These are phyloP conservation scores for Hymenoscyphus repandus DNA, from an alignment of 2,329 filamentous ascomycete genomes.

Conservation along the genomic window DNA sequence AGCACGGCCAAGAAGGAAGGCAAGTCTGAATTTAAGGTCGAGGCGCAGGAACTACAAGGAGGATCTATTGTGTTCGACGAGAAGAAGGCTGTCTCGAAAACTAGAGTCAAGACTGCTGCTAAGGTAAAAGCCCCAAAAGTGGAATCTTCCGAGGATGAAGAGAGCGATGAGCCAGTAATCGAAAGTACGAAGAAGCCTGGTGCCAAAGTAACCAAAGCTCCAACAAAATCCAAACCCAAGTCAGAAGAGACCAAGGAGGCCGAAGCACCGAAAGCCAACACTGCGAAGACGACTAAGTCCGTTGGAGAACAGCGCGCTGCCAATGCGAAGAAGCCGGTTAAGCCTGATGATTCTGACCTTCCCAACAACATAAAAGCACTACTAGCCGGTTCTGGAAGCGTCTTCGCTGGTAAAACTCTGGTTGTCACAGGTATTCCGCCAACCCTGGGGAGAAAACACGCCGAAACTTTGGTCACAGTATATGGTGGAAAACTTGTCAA, in stretches of 20 bases:
- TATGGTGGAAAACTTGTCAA: conserved; percentile 23
- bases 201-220: neutral
- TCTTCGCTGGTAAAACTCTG: conserved; percentile 11
- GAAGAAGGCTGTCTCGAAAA: neutral
- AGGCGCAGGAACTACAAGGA: conserved; percentile 12
- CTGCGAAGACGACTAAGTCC: conserved; percentile 20
- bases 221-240: conserved; percentile 6
- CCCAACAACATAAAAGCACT: conserved; percentile 17
- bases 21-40: neutral
- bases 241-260: conserved; percentile 1
- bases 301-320: conserved; percentile 19
- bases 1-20: conserved; percentile 4
- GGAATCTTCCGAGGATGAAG: neutral
- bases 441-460: conserved; percentile 18
- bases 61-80: conserved; percentile 12
- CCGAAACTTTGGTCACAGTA: conserved; percentile 15
- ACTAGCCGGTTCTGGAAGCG: conserved; percentile 10
- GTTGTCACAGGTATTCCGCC: conserved; percentile 22
- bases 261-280: conserved; percentile 5
- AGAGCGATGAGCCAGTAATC: neutral
- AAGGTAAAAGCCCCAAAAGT: neutral
- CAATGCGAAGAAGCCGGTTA: conserved; percentile 16
- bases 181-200: too few species aligned
- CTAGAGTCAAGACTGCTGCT: neutral
- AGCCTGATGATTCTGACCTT: conserved; percentile 8